Conservation (phyloP, 129 eudicot species). For the Deinandra increscens region DNA sequence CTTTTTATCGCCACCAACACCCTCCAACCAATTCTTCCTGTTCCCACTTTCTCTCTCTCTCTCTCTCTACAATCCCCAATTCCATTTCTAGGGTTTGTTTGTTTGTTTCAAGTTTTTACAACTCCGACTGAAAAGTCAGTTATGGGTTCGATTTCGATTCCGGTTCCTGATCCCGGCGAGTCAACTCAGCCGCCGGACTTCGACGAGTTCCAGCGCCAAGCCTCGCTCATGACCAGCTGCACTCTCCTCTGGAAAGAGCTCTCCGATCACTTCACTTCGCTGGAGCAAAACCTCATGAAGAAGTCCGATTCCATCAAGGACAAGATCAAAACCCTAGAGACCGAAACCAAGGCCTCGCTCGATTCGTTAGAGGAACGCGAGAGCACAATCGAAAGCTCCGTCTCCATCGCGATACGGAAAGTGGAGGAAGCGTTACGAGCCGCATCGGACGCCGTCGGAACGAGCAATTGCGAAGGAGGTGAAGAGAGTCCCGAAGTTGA, state of each 20-base stretch:
- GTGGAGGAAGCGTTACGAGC: slow-evolving; percentile 44
- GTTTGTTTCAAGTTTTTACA: no score
- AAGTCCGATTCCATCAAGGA: slow-evolving; percentile 59
- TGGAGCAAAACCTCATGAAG: slow-evolving; percentile 55
- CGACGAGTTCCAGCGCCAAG: slow-evolving; percentile 79
- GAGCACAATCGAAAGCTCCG: slow-evolving; percentile 48
- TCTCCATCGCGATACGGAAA: slow-evolving; percentile 45
- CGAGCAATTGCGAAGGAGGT: not conserved
- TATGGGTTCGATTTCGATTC: slow-evolving; percentile 61
- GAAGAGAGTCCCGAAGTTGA: slow-evolving; percentile 47
- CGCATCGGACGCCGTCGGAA: slow-evolving; percentile 20
- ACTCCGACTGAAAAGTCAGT: no score
- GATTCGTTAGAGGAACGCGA: slow-evolving; percentile 55
- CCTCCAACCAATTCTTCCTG: slow-evolving; percentile 5
- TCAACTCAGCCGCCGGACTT: slow-evolving; percentile 52
- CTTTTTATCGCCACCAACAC: slow-evolving; percentile 38
- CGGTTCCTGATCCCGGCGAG: slow-evolving; percentile 70
- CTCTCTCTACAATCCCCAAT: slow-evolving; percentile 35
- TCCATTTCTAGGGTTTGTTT: slow-evolving; percentile 58
- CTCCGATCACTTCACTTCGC: slow-evolving; percentile 74
- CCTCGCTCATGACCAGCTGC: slow-evolving; percentile 89
- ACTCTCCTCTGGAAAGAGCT: slow-evolving; percentile 62
- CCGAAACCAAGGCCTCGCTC: slow-evolving; percentile 50
- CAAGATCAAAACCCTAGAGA: slow-evolving; percentile 49
- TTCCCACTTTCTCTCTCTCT: slow-evolving; percentile 24